Percentiles rank a stretch among this genome's conserved stretches.
These are phyloP conservation scores for Colletotrichum euphorbiae DNA, from an alignment of 2,329 filamentous ascomycete genomes.

Conservation along the genomic window DNA sequence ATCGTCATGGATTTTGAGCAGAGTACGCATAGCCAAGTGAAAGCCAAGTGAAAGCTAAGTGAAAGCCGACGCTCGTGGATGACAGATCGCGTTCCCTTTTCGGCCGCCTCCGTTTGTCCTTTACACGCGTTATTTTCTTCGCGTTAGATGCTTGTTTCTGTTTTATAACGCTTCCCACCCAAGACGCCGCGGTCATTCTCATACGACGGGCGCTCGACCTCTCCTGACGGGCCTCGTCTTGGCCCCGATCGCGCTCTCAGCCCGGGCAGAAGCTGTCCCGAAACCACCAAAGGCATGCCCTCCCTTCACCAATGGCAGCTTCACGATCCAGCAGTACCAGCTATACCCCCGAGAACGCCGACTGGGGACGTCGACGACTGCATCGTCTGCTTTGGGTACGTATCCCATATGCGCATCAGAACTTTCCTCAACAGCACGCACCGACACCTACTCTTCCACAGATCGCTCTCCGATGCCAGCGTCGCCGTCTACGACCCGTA, in stretches of 20 bases:
- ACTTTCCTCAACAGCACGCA: no score
- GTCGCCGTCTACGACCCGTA: constrained; percentile 42
- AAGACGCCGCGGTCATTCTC: not conserved
- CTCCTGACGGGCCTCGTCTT: not conserved
- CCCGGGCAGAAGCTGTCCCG: not conserved
- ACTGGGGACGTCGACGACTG: constrained; percentile 50
- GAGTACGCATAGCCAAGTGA: not conserved
- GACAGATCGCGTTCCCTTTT: not conserved
- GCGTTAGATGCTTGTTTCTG: not conserved
- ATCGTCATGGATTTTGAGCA: not conserved
- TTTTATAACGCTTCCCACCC: not conserved
- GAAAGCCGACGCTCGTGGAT: not conserved
- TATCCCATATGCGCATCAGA: no score
- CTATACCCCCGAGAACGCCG: constrained; percentile 52
- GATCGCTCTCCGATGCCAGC: constrained; percentile 42
- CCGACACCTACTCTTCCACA: constrained; percentile 19
- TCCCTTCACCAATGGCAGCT: constrained; percentile 42
- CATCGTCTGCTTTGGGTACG: constrained; percentile 48
- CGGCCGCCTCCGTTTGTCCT: not conserved
- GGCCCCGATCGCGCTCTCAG: not conserved
- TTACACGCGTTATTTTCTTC: no score
- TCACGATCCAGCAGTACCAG: constrained; percentile 46
- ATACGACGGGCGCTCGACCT: not conserved
- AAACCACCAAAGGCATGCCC: constrained; percentile 35
- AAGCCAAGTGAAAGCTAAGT: not conserved